phyloP scores from a whole-genome alignment of 2,329 filamentous ascomycete species.

The Colletotrichum spaethianum region DNA sequence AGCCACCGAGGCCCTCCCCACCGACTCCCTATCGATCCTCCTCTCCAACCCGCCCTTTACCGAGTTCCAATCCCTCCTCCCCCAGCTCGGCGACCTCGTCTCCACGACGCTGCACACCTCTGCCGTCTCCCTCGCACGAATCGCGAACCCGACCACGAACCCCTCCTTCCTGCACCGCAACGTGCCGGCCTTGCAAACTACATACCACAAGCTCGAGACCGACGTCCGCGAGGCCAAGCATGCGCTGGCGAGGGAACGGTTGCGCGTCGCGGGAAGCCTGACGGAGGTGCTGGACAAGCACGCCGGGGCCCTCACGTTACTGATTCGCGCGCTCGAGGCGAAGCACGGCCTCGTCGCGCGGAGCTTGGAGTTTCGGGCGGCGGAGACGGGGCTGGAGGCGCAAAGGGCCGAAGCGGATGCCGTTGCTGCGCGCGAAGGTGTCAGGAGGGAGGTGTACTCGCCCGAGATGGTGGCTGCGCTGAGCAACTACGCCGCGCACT shows the following conservation, averaged over 20 bases:
- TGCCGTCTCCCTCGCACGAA: slow-evolving; percentile 63
- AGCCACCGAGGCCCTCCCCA: slow-evolving; percentile 52
- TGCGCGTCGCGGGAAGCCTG: slow-evolving; percentile 55
- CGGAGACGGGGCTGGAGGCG: slow-evolving; percentile 60
- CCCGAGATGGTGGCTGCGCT: slow-evolving; percentile 60
- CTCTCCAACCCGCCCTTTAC: slow-evolving; percentile 66
- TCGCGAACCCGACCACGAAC: slow-evolving; percentile 65
- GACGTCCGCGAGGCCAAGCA: slow-evolving; percentile 49
- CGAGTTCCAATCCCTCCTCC: slow-evolving; percentile 62
- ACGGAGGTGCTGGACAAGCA: slow-evolving; percentile 57
- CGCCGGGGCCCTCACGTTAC: slow-evolving; percentile 55
- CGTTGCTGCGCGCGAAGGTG: slow-evolving; percentile 50
- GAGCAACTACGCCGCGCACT: slow-evolving; percentile 62
- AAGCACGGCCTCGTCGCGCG: slow-evolving; percentile 69
- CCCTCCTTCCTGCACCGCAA: slow-evolving; percentile 71
- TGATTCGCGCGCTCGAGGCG: slow-evolving; percentile 66
- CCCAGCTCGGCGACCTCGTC: slow-evolving; percentile 61
- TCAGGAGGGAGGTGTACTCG: slow-evolving; percentile 60
- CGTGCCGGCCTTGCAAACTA: slow-evolving; percentile 63
- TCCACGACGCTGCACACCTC: slow-evolving; percentile 65
- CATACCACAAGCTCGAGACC: slow-evolving; percentile 55
- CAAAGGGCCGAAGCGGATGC: slow-evolving; percentile 58
- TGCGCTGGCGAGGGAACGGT: slow-evolving; percentile 56
- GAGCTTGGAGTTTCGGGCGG: slow-evolving; percentile 65
- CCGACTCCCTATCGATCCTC: slow-evolving; percentile 58